phyloP scores from a whole-genome alignment of 228 moss, liverwort and hornwort species.

The Sphagnum fallax region DNA sequence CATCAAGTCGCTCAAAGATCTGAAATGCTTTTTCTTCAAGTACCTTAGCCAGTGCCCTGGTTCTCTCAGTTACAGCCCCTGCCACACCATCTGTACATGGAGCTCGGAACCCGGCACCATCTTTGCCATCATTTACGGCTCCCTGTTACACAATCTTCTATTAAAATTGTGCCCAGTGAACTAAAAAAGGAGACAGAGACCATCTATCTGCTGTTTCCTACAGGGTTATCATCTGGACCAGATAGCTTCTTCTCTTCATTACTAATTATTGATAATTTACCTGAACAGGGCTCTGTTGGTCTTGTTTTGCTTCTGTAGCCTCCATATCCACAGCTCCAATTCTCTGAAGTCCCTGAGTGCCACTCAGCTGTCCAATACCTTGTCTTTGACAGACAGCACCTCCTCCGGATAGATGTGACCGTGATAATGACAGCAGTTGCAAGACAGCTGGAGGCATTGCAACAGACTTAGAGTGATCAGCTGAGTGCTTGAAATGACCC shows the following conservation, averaged over 20 bases:
- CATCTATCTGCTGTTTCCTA: no score
- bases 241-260: no score
- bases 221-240: no score
- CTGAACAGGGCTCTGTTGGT: no score
- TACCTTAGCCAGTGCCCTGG: conserved; percentile 58
- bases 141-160: neutral
- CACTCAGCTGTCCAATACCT: no score
- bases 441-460: conserved; percentile 66
- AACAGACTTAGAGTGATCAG: conserved; percentile 80
- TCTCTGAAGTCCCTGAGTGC: no score
- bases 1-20: conserved; percentile 56
- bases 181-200: no score
- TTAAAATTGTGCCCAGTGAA: neutral
- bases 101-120: conserved; percentile 14
- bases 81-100: conserved; percentile 33
- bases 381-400: neutral
- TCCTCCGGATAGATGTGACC: neutral
- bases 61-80: conserved; percentile 55
- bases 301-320: neutral
- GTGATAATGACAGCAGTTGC: conserved; percentile 47
- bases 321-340: neutral
- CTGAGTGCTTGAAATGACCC: conserved; percentile 56
- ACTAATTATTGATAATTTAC: no score
- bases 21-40: conserved; percentile 67
- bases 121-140: conserved; percentile 17